A percentile compares a stretch with the other conserved stretches of the same genome.
Conservation (phyloP, 768 basidiomycete species). For the Vararia minispora region DNA sequence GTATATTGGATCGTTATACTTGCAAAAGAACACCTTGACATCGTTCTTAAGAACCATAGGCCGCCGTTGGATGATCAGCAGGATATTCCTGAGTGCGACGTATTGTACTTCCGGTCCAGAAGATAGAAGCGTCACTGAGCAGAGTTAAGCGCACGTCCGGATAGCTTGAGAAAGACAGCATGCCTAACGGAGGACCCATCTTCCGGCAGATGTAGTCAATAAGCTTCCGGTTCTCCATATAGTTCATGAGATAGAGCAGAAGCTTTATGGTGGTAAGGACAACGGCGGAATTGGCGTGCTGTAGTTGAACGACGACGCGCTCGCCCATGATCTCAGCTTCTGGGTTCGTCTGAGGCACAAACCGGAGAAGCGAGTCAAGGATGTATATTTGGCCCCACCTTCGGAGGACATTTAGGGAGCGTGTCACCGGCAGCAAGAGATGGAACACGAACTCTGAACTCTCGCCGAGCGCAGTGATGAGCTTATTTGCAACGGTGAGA, state of each 20-base stretch:
- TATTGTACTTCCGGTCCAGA: constrained; percentile 99
- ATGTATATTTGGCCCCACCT: constrained; percentile 99
- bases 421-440: background rate
- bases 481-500: constrained; percentile 74
- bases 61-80: constrained; percentile 92
- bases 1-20: constrained; percentile 99
- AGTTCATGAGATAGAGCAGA: constrained; percentile 95
- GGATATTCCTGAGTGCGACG: constrained; percentile 91
- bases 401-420: constrained; percentile 11
- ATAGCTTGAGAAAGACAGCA: constrained; percentile 9
- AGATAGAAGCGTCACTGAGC: constrained; percentile 80
- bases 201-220: constrained; percentile 92
- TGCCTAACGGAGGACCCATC: constrained; percentile 96
- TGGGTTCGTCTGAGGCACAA: constrained; percentile 76
- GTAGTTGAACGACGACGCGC: constrained; percentile 83
- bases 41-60: constrained; percentile 91
- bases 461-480: constrained; percentile 85
- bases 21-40: constrained; percentile 99
- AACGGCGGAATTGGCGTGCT: constrained; percentile 99
- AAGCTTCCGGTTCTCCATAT: constrained; percentile 83
- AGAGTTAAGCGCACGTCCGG: background rate
- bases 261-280: constrained; percentile 97
- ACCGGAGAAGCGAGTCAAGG: constrained; percentile 85
- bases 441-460: constrained; percentile 80
- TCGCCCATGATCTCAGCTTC: constrained; percentile 97